phyloP scores from a whole-genome alignment of 75 land plant species.

The Chamaecyparis obtusa region DNA sequence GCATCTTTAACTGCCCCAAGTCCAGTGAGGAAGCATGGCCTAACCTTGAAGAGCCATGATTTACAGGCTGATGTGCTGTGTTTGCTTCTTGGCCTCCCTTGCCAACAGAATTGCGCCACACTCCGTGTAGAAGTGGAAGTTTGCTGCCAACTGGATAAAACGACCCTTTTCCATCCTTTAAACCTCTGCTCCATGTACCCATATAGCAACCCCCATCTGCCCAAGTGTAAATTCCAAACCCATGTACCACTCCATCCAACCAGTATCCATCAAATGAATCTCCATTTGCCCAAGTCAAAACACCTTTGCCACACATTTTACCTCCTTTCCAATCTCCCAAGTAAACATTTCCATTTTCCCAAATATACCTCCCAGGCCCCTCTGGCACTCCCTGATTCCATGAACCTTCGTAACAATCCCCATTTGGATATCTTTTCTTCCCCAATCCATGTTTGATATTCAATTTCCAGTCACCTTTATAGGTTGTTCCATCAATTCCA shows the following conservation, averaged over 20 bases:
- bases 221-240: slow-evolving; percentile 91
- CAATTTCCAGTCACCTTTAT: slow-evolving; percentile 81
- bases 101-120: slow-evolving; percentile 49
- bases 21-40: slow-evolving; percentile 56
- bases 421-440: slow-evolving; percentile 72
- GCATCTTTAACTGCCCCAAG: slow-evolving; percentile 46
- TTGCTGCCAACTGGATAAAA: slow-evolving; percentile 76
- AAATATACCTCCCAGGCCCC: slow-evolving; percentile 83
- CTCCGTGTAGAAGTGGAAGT: slow-evolving; percentile 44
- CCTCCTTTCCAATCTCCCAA: slow-evolving; percentile 94
- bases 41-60: slow-evolving; percentile 26
- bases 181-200: slow-evolving; percentile 94
- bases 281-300: slow-evolving; percentile 84
- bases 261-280: slow-evolving; percentile 88
- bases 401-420: slow-evolving; percentile 92
- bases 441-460: slow-evolving; percentile 92
- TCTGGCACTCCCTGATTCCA: slow-evolving; percentile 89
- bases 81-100: slow-evolving; percentile 52
- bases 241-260: slow-evolving; percentile 90
- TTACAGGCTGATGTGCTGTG: slow-evolving; percentile 27
- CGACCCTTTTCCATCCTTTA: slow-evolving; percentile 94
- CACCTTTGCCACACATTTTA: slow-evolving; percentile 88
- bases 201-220: slow-evolving; percentile 79
- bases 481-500: slow-evolving; percentile 49
- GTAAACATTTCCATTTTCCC: slow-evolving; percentile 85